Evolutionary conservation across 352 stramenopile species (phyloP).

Genomic region (Pythium graminicola): DNA sequence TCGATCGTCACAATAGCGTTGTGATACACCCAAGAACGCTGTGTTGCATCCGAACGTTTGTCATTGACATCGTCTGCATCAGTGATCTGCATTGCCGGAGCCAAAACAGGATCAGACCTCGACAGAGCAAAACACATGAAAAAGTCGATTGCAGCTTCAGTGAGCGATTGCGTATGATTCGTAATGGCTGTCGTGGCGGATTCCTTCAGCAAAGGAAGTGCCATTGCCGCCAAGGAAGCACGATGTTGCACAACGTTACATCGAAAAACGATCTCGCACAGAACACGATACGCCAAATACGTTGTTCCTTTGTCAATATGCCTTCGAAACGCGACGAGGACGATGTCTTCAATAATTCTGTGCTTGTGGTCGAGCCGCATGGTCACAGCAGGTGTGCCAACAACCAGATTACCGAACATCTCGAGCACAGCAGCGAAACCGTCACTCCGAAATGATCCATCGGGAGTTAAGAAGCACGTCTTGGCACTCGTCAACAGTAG

Average conservation of each 20-base stretch:
- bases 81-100: conserved; percentile 28
- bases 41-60: conserved; percentile 5
- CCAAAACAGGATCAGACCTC: conserved; percentile 29
- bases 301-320: conserved; percentile 46
- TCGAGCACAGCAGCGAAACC: conserved; percentile 55
- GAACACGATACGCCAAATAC: conserved; percentile 58
- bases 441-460: conserved; percentile 62
- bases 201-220: conserved; percentile 52
- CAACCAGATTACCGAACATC: conserved; percentile 42
- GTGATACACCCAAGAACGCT: conserved; percentile 21
- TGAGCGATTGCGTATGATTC: conserved; percentile 28
- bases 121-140: conserved; percentile 70
- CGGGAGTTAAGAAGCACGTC: conserved; percentile 40
- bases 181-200: conserved; percentile 27
- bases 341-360: conserved; percentile 29
- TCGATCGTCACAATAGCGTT: conserved; percentile 24
- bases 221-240: conserved; percentile 34
- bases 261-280: conserved; percentile 56
- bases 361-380: conserved; percentile 22
- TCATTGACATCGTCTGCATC: background rate
- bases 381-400: conserved; percentile 12
- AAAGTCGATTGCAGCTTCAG: conserved; percentile 70
- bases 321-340: conserved; percentile 54
- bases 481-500: conserved; percentile 22
- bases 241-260: conserved; percentile 34